A percentile compares a stretch with the other conserved stretches of the same genome.
Evolutionary conservation across 1,284 basidiomycete genomes (phyloP).

Genomic region (Grifola frondosa): DNA sequence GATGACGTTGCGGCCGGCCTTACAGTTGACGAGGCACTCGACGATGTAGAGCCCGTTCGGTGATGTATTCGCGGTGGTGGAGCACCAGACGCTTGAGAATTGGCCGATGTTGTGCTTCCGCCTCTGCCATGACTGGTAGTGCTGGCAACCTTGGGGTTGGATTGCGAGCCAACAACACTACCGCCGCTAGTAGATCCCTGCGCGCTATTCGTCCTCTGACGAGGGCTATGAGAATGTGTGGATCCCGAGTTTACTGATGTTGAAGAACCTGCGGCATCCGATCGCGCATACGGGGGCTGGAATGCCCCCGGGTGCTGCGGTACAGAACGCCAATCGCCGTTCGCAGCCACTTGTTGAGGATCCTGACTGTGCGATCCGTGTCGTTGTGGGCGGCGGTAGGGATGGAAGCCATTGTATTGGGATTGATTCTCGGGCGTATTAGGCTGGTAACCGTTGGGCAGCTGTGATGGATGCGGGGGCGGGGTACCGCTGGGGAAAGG

Average conservation of each 20-base stretch:
- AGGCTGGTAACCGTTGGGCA: slow-evolving; percentile 37
- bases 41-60: slow-evolving; percentile 46
- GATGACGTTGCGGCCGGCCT: slow-evolving; percentile 25
- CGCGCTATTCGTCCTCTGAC: slow-evolving; percentile 62
- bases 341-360: slow-evolving; percentile 36
- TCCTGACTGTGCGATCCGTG: slow-evolving; percentile 39
- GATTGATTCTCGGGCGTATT: slow-evolving; percentile 34
- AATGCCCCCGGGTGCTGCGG: slow-evolving; percentile 39
- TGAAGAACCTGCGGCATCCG: slow-evolving; percentile 72
- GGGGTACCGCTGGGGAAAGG: slow-evolving; percentile 70
- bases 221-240: slow-evolving; percentile 38
- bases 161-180: slow-evolving; percentile 18
- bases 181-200: slow-evolving; percentile 29
- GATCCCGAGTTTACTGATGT: slow-evolving; percentile 71
- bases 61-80: slow-evolving; percentile 40
- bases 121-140: slow-evolving; percentile 26
- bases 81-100: slow-evolving; percentile 25
- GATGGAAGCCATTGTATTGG: slow-evolving; percentile 69
- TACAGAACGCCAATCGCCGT: slow-evolving; percentile 47
- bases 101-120: slow-evolving; percentile 24
- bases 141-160: slow-evolving; percentile 32
- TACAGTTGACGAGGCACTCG: slow-evolving; percentile 36
- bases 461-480: slow-evolving; percentile 54
- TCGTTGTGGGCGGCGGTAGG: slow-evolving; percentile 73
- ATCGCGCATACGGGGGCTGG: slow-evolving; percentile 68